Base-by-base conservation (phyloP, 2,329 filamentous ascomycete species). In the Trichoderma sp. region DNA sequence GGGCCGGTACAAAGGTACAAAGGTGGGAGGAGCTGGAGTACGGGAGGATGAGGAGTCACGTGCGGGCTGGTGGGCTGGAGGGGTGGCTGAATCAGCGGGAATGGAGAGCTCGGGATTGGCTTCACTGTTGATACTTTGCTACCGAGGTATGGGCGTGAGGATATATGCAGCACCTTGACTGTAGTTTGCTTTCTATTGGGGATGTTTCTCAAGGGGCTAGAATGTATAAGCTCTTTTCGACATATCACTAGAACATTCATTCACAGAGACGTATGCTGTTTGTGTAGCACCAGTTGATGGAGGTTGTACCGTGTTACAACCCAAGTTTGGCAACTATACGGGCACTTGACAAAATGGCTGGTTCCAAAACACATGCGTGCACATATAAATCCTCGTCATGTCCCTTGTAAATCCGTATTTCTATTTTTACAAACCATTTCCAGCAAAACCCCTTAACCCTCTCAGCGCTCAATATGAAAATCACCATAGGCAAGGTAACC, bases 41-140 rank as follows among this genome's bases (percentile, higher is more conserved):
- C 39, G 45, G 64, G 22, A 12, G 19, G 13, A 13, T 50, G 29
- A 32, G 39, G 32, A 13, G 56, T 70, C 70, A 70, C 70, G 71
- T 72, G 71, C 70, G 25, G 12, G 22, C 7, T 6, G 4, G 19
- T 61, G 22, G 34, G 10, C 1, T 48, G 10, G 15, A 10, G 39
- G 32, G 27, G 39, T 0, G 19, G 53, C 45, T 66, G 54, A 66
- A 60, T 68, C 60, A 68, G 53, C 67, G 39, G 35, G 45, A 50
- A 50, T 60, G 29, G 42, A 19, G 32, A 37, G 19, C 35, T 17
- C 35, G 27, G 56, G 60, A 70, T 69, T 67, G 67, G 58, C 13
- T 29, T 19, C 4, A 29, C 17, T 13, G 29, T 12, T 5, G 10
- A 29, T 17, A 1, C 8, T 8, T 8, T 45, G 15, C 8, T 37